These are phyloP conservation scores for Rhipidocladum racemiflorum DNA, from an alignment of 176 grass and related monocot species.

Conservation along the genomic window DNA sequence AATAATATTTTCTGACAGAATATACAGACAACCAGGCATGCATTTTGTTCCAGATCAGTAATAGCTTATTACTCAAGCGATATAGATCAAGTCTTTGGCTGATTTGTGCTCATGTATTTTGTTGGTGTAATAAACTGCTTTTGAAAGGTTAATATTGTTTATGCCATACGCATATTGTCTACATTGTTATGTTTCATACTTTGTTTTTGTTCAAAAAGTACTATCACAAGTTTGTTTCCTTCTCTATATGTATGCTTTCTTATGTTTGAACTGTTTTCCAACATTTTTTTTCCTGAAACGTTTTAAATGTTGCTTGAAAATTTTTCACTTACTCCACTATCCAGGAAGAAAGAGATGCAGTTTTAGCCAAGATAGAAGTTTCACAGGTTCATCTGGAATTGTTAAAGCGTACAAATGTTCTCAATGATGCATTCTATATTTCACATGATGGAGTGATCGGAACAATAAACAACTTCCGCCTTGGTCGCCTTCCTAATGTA, in stretches of 20 bases:
- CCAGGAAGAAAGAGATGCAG: constrained; percentile 94
- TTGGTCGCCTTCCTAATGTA: constrained; percentile 72
- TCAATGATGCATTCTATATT: constrained; percentile 92
- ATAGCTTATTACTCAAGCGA: constrained; percentile 6
- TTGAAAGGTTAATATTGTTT: background rate
- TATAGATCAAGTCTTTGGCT: background rate
- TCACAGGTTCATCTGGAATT: constrained; percentile 86
- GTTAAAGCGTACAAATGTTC: constrained; percentile 83
- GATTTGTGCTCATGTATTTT: constrained; percentile 15
- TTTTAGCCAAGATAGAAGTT: constrained; percentile 96
- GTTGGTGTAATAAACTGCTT: background rate
- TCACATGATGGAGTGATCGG: constrained; percentile 89
- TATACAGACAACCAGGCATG: constrained; percentile 1
- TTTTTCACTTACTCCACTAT: background rate
- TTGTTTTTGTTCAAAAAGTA: background rate
- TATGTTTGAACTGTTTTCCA: background rate
- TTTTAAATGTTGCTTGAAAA: constrained; percentile 2
- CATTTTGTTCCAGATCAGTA: constrained; percentile 25
- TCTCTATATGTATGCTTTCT: background rate
- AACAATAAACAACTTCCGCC: constrained; percentile 92
- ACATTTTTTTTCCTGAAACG: background rate
- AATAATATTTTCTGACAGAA: background rate
- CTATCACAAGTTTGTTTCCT: background rate
- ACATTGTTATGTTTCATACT: background rate
- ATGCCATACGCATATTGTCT: background rate